Base-by-base conservation (phyloP, 352 stramenopile genomes). In the Pythium chondricola region DNA sequence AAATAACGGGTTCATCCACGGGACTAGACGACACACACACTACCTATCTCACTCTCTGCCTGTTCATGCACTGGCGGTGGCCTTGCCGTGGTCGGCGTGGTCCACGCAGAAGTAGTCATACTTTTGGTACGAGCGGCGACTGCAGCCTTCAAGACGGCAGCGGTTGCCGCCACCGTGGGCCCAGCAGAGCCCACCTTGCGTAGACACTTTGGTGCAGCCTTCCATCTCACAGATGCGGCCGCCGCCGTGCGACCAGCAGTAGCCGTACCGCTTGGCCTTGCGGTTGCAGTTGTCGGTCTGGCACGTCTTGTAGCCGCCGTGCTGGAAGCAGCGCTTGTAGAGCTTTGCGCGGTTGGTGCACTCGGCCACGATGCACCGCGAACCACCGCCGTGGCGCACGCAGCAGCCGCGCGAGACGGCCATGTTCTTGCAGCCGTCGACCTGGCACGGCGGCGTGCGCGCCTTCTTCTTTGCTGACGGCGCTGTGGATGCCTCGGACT, bases 251-350 rank as follows among this genome's bases (percentile, higher is more conserved):
- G 80, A 85, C 70, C 77, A 88, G 64, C 80, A 91, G 58, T 84
- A 75, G 43, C 80, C 80, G 56, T 86, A 86, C n/a, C 76, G 77
- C 58, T 88, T 88, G 56, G 80, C 76, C 42, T 86, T 85, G 54
- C 69, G 71, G 46, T 53, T 69, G 65, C 80, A 91, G 35, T 72
- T 67, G 2, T 80, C 65, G 9, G 72, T 63, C 22, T 73, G 58
- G 61, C 80, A 91, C 32, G 69, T 83, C 32, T 84, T 85, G 30
- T 69, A 85, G 32, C 75, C 75, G 25, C 72, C 75, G 63, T 88
- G 76, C 57, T 88, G 76, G 57, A 88, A 88, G 69, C 76, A 88
- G 49, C 69, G 69, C 58, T 85, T 85, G 54, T 78, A 72, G 29
- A 84, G 67, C 58, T 85, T 85, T 41, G 76, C 76, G 37, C 76